Conservation (phyloP, 2,329 filamentous ascomycete species). For the Cercospora sp. region DNA sequence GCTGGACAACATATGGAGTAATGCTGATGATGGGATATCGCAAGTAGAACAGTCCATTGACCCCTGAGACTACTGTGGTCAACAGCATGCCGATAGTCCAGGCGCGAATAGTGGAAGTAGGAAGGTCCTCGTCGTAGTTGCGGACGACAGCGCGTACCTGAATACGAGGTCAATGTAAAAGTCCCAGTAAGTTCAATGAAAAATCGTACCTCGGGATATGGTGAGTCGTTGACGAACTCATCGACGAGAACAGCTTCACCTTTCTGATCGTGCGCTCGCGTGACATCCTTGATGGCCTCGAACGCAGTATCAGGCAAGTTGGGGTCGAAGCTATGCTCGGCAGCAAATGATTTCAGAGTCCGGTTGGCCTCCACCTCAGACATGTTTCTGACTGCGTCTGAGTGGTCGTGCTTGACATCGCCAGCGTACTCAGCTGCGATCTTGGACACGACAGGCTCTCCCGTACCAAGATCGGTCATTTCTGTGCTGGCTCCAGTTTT, state of each 20-base stretch:
- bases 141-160: slow-evolving; percentile 59
- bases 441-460: slow-evolving; percentile 21
- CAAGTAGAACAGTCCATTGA: slow-evolving; percentile 82
- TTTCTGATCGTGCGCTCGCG: slow-evolving; percentile 57
- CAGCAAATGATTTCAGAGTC: slow-evolving; percentile 57
- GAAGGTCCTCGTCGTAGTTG: slow-evolving; percentile 65
- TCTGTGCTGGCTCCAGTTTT: slow-evolving; percentile 15
- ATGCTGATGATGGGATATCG: slow-evolving; percentile 88
- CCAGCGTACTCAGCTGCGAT: slow-evolving; percentile 25
- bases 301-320: slow-evolving; percentile 65
- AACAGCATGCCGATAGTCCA: slow-evolving; percentile 64
- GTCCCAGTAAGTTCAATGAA: too few relatives aligned
- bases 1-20: slow-evolving; percentile 79
- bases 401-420: slow-evolving; percentile 20
- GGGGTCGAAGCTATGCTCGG: slow-evolving; percentile 63
- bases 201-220: slow-evolving; percentile 61
- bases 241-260: slow-evolving; percentile 60
- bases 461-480: slow-evolving; percentile 15
- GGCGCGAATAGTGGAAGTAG: slow-evolving; percentile 65
- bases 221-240: slow-evolving; percentile 65
- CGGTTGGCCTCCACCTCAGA: slow-evolving; percentile 33
- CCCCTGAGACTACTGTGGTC: slow-evolving; percentile 60
- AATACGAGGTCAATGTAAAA: too few relatives aligned
- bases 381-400: slow-evolving; percentile 22
- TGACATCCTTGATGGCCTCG: slow-evolving; percentile 61